Conservation (phyloP, 2,329 filamentous ascomycete species). For the Thelonectria olida region DNA sequence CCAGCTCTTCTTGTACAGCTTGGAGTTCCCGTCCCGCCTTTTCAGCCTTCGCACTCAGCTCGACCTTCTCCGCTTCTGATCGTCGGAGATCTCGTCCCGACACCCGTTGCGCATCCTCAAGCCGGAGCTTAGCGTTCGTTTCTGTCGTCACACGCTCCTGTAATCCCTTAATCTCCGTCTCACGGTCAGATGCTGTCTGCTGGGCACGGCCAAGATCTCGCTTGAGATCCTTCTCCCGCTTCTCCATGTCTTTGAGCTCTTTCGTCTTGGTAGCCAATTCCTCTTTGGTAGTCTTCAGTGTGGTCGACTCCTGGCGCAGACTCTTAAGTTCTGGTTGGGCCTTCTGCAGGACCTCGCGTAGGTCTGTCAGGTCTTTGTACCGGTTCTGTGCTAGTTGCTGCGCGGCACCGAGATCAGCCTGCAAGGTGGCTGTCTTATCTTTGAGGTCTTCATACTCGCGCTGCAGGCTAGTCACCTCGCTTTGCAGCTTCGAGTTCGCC, state of each 20-base stretch:
- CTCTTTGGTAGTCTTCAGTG: slow-evolving; percentile 78
- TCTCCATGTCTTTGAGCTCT: slow-evolving; percentile 81
- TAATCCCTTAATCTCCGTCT: slow-evolving; percentile 79
- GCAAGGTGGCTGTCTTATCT: slow-evolving; percentile 72
- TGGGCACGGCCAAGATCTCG: slow-evolving; percentile 77
- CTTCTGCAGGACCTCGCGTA: slow-evolving; percentile 83
- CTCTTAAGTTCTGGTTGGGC: slow-evolving; percentile 85
- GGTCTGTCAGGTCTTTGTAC: slow-evolving; percentile 86
- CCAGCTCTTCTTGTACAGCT: slow-evolving; percentile 76
- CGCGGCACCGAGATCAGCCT: slow-evolving; percentile 86
- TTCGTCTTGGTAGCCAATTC: slow-evolving; percentile 68
- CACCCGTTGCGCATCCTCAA: slow-evolving; percentile 82
- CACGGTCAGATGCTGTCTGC: slow-evolving; percentile 76
- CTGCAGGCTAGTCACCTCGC: slow-evolving; percentile 66
- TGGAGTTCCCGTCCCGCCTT: slow-evolving; percentile 75
- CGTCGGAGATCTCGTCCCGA: slow-evolving; percentile 81
- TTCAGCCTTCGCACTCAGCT: slow-evolving; percentile 78
- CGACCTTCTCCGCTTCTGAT: slow-evolving; percentile 81
- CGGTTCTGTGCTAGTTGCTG: slow-evolving; percentile 86
- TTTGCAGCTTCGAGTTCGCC: slow-evolving; percentile 64
- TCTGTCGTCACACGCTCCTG: slow-evolving; percentile 83
- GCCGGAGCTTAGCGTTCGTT: slow-evolving; percentile 72
- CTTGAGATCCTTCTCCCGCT: slow-evolving; percentile 82
- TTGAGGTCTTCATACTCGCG: slow-evolving; percentile 74
- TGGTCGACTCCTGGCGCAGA: slow-evolving; percentile 78